phyloP scores from a whole-genome alignment of 805 yeast species.

The Isabelozyma rhagii region DNA sequence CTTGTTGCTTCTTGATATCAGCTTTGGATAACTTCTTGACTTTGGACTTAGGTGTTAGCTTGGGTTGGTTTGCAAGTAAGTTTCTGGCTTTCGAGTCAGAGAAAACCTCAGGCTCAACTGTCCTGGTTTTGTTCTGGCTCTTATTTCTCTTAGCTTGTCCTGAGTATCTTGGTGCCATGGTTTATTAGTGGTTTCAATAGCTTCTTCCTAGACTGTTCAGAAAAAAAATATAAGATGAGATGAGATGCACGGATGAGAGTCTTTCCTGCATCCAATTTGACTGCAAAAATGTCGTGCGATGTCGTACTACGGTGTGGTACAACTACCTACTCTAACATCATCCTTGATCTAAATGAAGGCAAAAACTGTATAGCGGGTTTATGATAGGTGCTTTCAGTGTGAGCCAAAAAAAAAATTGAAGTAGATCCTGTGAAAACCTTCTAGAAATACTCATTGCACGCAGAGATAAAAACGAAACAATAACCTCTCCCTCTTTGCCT shows the following conservation, averaged over 20 bases:
- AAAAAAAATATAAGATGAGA: background rate
- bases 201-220: background rate
- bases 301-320: too few relatives aligned
- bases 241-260: background rate
- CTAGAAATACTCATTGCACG: too few relatives aligned
- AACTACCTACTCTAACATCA: too few relatives aligned
- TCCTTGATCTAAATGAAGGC: too few relatives aligned
- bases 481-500: too few relatives aligned
- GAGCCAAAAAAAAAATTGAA: too few relatives aligned
- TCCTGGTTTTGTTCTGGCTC: conserved; percentile 51
- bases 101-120: conserved; percentile 63
- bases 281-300: background rate
- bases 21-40: conserved; percentile 48
- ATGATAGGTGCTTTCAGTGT: too few relatives aligned
- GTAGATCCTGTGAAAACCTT: too few relatives aligned
- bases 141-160: conserved; percentile 55
- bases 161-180: conserved; percentile 59
- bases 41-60: conserved; percentile 56
- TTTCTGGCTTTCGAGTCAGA: conserved; percentile 70
- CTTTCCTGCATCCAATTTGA: background rate
- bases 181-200: background rate
- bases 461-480: too few relatives aligned
- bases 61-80: conserved; percentile 55
- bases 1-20: conserved; percentile 63
- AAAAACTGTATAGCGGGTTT: too few relatives aligned